Percentiles rank a stretch among this genome's conserved stretches.
Evolutionary conservation across 2,329 filamentous ascomycete species (phyloP).

Genomic region (Xylaria sp.): DNA sequence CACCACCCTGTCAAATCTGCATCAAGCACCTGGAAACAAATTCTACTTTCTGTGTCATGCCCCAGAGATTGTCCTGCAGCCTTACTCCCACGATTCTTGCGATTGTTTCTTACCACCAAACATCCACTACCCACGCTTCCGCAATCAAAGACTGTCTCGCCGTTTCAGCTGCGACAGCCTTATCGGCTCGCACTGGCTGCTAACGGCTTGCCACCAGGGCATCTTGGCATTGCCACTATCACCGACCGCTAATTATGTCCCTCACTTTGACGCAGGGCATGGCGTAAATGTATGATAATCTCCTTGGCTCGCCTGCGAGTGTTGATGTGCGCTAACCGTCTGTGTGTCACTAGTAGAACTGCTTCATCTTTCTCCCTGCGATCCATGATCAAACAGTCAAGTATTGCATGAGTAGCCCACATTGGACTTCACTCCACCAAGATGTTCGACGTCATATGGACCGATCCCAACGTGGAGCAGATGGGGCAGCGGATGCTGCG

Average conservation of each 20-base stretch:
- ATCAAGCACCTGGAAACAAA: background rate
- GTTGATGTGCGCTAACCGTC: constrained; percentile 6
- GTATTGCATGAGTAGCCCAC: background rate
- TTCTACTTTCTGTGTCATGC: background rate
- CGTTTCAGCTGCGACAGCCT: constrained; percentile 1
- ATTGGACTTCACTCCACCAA: constrained; percentile 25
- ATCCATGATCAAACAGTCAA: background rate
- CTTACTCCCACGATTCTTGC: constrained; percentile 9
- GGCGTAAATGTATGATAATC: constrained; percentile 19
- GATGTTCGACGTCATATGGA: constrained; percentile 72
- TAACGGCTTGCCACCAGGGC: constrained; percentile 9
- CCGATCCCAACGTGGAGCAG: constrained; percentile 63
- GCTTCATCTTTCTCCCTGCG: background rate
- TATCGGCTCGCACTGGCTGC: background rate
- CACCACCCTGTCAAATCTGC: constrained; percentile 2
- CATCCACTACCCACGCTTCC: background rate
- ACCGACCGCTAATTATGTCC: constrained; percentile 2
- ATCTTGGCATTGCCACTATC: background rate
- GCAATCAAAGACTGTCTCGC: background rate
- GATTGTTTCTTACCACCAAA: background rate
- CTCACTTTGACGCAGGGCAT: constrained; percentile 2
- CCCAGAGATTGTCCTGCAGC: constrained; percentile 11
- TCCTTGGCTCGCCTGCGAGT: background rate
- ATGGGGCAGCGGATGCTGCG: constrained; percentile 64
- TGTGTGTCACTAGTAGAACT: background rate